Base-by-base conservation (phyloP, 441 rosid species). In the Populus hybrid region DNA sequence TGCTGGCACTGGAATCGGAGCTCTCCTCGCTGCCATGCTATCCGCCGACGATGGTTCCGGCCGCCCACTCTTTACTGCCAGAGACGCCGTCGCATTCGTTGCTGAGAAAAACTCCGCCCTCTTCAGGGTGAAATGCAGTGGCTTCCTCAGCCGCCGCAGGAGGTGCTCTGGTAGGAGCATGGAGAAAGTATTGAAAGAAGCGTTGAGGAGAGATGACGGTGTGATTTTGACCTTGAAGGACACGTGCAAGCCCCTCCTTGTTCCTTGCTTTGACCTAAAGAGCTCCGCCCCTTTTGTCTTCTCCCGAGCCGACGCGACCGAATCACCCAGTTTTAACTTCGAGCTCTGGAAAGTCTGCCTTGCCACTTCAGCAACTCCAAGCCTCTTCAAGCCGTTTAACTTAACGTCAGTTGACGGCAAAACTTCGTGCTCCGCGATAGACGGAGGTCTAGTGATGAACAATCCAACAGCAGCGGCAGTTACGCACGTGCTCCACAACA, bases 361-460 rank as follows among this genome's bases (percentile, higher is more conserved):
- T 42, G 97, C 98, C 82, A 91, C 98, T 28, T 86, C 94, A 28
- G 98, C 98, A 1, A 93, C 91, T 0, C 99, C 99, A 0, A 79
- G 91, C 84, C 86, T 87, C 30, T 93, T 92, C 89, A 91, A 87
- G 82, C 96, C 97, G 68, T 92, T 92, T 65, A 72, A 78, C 2
- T 79, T 91, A 36, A 78, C 85, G 12, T 93, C 99, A 76, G 88
- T 89, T 76, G 96, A 95, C 84, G 94, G 98, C 0, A 93, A 88
- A 76, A 95, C 97, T 10, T 64, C 84, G 5, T 95, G 98, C 82
- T 79, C 87, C 46, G 94, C 96, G 76, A 89, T 93, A 1, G 98
- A 93, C 82, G 98, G 98, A 14, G 97, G 98, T 7, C 77, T 95
- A 24, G 98, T 93, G 79, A 95, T 95, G 98, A 95, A 95, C 84